Evolutionary conservation across 495 filamentous ascomycete species (phyloP), one percentile per base, ranked within the genome.

Genomic region (Podospora conica): DNA sequence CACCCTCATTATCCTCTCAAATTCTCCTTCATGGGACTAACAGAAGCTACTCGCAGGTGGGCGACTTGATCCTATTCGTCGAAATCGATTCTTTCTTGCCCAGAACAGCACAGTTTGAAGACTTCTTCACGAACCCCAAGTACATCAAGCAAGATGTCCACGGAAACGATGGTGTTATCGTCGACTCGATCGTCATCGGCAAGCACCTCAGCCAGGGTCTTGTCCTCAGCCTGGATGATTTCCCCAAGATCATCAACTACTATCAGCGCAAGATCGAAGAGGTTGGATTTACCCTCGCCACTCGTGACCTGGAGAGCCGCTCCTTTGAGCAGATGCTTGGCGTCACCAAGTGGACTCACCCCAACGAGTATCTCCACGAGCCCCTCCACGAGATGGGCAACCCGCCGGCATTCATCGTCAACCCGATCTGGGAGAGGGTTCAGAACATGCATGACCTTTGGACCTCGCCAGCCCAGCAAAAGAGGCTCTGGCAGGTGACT

Each of bases 51-150:
- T n/a, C n/a, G 40, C 33, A 72, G 64, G 55, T 58, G 1, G 64
- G 62, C 20, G 65, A 70, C n/a, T 25, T 74, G 3, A 70, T 74
- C 11, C 57, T 74, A 18, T 74, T 63, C 23, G 63, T 72, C 55
- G 68, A 74, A 53, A 72, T 74, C 15, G 71, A 74, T 29, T 65
- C 55, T 0, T 68, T 74, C 55, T 28, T 74, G 20, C 72, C 72
- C 24, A 57, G 21, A 1, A 23, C 3, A 5, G 18, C 25, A 53
- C 23, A 60, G 7, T 70, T 67, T 15, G 59, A 70, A 11, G 56
- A 63, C 20, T 54, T 70, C 53, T 54, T 55, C 10, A 9, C 11
- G n/a, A 20, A 65, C 6, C 8, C 54, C 12, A 20, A 29, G 12
- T 31, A 27, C 23, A 59, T 29, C 31, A 58, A 60, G 25, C 40